These are phyloP conservation scores for Saccharomycopsis malanga DNA, from an alignment of 805 yeast genomes.

Conservation along the genomic window DNA sequence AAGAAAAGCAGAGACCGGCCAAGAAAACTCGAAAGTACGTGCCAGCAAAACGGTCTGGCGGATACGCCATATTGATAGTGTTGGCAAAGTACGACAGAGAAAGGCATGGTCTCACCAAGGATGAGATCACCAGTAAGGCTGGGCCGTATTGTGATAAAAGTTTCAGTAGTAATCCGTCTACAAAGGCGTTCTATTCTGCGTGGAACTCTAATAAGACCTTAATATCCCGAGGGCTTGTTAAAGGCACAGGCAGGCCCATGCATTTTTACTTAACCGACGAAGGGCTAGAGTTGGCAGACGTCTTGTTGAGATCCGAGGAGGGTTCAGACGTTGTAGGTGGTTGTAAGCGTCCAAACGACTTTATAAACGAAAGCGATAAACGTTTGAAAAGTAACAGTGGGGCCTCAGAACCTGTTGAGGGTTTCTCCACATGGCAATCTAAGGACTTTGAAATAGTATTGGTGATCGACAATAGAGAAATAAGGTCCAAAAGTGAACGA, in stretches of 20 bases:
- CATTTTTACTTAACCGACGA: constrained; percentile 59
- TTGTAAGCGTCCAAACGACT: background rate
- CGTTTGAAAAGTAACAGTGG: background rate
- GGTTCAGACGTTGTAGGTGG: constrained; percentile 2
- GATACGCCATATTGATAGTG: constrained; percentile 69
- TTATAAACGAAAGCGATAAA: background rate
- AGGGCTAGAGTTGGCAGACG: constrained; percentile 57
- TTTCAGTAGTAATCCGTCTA: constrained; percentile 51
- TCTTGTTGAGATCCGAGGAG: constrained; percentile 42
- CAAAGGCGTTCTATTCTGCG: constrained; percentile 62
- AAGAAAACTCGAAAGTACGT: constrained; percentile 40
- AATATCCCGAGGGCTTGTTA: constrained; percentile 52
- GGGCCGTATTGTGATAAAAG: constrained; percentile 49
- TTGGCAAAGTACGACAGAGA: constrained; percentile 42
- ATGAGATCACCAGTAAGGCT: constrained; percentile 49
- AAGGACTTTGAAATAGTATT: constrained; percentile 54
- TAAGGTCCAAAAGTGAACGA: constrained; percentile 60
- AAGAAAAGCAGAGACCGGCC: constrained; percentile 24
- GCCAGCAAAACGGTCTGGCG: constrained; percentile 75
- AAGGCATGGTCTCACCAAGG: constrained; percentile 54
- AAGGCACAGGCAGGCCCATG: constrained; percentile 49
- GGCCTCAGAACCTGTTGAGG: background rate
- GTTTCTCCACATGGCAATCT: constrained; percentile 48
- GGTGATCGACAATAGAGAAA: constrained; percentile 75
- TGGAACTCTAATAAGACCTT: constrained; percentile 68